These are phyloP conservation scores for Mortierella claussenii DNA, from an alignment of 192 early-diverging fungal species.

Conservation along the genomic window DNA sequence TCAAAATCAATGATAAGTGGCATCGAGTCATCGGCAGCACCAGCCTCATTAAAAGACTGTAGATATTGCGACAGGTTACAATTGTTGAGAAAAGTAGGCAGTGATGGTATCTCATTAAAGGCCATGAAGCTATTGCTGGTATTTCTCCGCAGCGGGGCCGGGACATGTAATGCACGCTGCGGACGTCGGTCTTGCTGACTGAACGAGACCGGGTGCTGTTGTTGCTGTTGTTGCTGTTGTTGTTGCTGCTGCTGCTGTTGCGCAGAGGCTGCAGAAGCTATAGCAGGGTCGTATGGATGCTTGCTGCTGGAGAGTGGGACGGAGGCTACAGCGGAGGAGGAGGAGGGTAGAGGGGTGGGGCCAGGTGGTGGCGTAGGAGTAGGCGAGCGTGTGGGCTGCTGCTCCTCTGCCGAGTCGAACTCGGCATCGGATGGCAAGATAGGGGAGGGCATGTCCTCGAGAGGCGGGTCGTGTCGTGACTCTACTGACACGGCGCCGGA, in stretches of 20 bases:
- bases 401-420: conserved; percentile 32
- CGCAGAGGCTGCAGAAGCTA: too few species aligned
- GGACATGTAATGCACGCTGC: conserved; percentile 20
- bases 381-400: conserved; percentile 30
- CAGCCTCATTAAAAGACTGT: conserved; percentile 55
- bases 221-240: not conserved
- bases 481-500: conserved; percentile 13
- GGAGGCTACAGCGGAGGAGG: not conserved
- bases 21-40: conserved; percentile 60
- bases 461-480: not conserved
- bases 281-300: not conserved
- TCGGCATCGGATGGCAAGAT: conserved; percentile 40
- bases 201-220: not conserved
- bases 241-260: not conserved
- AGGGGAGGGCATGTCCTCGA: conserved; percentile 31
- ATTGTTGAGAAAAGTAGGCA: conserved; percentile 59
- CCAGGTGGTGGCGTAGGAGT: conserved; percentile 16
- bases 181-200: not conserved
- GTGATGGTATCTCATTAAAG: conserved; percentile 49
- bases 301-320: not conserved
- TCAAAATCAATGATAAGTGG: conserved; percentile 60
- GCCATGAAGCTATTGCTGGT: conserved; percentile 43
- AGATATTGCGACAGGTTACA: conserved; percentile 64
- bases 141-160: conserved; percentile 23
- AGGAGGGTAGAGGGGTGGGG: not conserved